Evolutionary conservation across 2,329 filamentous ascomycete species (phyloP).

Genomic region (Alternaria novae-zelandiae): DNA sequence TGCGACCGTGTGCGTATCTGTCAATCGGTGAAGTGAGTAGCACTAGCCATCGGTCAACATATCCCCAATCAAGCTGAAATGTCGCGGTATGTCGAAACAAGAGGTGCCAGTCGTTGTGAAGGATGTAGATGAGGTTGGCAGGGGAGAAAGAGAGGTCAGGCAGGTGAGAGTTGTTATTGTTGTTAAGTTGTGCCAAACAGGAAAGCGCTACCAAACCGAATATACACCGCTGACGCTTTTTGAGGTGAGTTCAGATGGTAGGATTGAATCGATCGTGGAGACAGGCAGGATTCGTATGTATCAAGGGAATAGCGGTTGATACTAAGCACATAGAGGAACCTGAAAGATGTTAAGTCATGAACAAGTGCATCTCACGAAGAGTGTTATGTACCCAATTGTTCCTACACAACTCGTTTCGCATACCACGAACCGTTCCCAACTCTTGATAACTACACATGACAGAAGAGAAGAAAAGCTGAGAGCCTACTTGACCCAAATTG

Average conservation of each 20-base stretch:
- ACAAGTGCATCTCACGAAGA: background rate
- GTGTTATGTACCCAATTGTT: background rate
- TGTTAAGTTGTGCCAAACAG: background rate
- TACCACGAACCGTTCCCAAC: background rate
- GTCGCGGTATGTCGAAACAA: background rate
- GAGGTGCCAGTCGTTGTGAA: background rate
- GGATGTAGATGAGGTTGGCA: background rate
- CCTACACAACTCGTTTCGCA: background rate
- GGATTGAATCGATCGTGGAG: background rate
- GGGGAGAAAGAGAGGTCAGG: background rate
- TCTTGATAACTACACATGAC: background rate
- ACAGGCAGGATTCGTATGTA: background rate
- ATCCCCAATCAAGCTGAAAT: background rate
- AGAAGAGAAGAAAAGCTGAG: background rate
- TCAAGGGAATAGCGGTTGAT: background rate
- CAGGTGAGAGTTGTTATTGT: background rate
- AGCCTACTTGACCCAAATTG: background rate
- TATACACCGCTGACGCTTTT: background rate
- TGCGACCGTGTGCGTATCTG: background rate
- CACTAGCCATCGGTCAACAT: background rate
- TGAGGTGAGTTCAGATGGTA: background rate
- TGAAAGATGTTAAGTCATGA: background rate
- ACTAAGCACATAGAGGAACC: background rate
- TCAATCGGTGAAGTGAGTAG: background rate
- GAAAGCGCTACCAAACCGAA: background rate